Evolutionary conservation across 139 green algal genomes (phyloP), one percentile per base, ranked within the genome.

Genomic region (Chlamydomonas sp.): DNA sequence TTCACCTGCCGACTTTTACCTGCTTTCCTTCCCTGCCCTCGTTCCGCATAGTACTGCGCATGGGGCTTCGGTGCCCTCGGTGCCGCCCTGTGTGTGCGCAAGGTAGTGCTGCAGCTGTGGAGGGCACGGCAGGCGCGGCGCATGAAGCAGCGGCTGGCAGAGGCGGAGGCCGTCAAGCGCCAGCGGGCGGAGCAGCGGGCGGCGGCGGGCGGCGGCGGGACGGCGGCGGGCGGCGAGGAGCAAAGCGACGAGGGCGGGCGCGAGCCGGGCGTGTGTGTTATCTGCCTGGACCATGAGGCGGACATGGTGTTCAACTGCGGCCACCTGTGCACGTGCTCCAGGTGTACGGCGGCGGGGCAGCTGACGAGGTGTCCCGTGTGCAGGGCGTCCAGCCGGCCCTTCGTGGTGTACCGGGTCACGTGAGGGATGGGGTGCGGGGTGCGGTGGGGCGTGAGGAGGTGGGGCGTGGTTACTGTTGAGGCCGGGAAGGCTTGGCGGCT

Each of bases 231-330:
- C 18, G 71, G 77, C 18, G 79, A 76, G 3, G 78, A 66, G 2
- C 31, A 49, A 49, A 49, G 31, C 31, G 58, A 67, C 15, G 64
- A 85, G 0, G 81, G 31, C 8, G 78, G 79, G 12, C 64, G 89
- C 12, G 64, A 14, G 49, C 62, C 89, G 17, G 80, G 84, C 68
- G 90, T 80, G 60, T 92, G 89, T 18, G 89, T 92, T 59, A 79
- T 92, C 14, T 92, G 89, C 62, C 6, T 89, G 20, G 83, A 91
- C 69, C 62, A 60, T 20, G 59, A 80, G 9, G 73, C 73, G 18
- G 84, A 90, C 2, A 73, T 88, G 16, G 89, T 92, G 63, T 92
- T 89, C 63, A 79, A 57, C 2, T 92, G 89, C 69, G 89, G 85
- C 5, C 89, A 92, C 77, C 77, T 92, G 85, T 90, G 89, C 71